phyloP scores from a whole-genome alignment of 148 eudicot genomes.

The Suaeda aralocaspica region DNA sequence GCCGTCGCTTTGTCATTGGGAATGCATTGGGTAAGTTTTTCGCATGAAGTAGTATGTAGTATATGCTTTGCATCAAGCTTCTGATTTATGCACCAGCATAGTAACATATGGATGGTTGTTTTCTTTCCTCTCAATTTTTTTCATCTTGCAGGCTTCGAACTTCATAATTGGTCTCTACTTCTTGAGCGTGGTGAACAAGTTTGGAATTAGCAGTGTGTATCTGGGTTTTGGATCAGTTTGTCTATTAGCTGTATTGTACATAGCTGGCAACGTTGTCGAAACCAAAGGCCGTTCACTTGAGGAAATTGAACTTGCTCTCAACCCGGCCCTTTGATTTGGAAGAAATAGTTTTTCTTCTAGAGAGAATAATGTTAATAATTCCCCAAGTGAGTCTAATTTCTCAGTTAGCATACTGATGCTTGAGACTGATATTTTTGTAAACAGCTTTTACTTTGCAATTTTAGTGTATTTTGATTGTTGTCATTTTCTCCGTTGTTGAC shows the following conservation, averaged over 20 bases:
- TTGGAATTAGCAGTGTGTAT: slow-evolving; percentile 86
- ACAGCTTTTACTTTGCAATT: not conserved
- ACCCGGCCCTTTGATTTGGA: slow-evolving; percentile 40
- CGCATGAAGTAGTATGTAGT: not conserved
- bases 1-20: slow-evolving; percentile 95
- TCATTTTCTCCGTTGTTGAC: too few relatives aligned
- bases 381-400: not conserved
- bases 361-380: slow-evolving; percentile 17
- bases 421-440: not conserved
- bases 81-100: not conserved
- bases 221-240: slow-evolving; percentile 81
- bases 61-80: not conserved
- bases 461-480: too few relatives aligned
- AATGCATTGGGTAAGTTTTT: slow-evolving; percentile 88
- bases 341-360: not conserved
- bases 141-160: slow-evolving; percentile 62
- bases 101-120: not conserved
- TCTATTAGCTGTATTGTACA: slow-evolving; percentile 65
- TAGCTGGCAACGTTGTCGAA: slow-evolving; percentile 83
- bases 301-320: slow-evolving; percentile 87
- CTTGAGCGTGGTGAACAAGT: slow-evolving; percentile 86
- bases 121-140: not conserved
- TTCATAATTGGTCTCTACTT: slow-evolving; percentile 84
- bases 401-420: slow-evolving; percentile 5
- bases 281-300: slow-evolving; percentile 94